A percentile compares a stretch with the other conserved stretches of the same genome.
Evolutionary conservation across 129 eudicot species (phyloP).

Genomic region (Arctium lappa): DNA sequence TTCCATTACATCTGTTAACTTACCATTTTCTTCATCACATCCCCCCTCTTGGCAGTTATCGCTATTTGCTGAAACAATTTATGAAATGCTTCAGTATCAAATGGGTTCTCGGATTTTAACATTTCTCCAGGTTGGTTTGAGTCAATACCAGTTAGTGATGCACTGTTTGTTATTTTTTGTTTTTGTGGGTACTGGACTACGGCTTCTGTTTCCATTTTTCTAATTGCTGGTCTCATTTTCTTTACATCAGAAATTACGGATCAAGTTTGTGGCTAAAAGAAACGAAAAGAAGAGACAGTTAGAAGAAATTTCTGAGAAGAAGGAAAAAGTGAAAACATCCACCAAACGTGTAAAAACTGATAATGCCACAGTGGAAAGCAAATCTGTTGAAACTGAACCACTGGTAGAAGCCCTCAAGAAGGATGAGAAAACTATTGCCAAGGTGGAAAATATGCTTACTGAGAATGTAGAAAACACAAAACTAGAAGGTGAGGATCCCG

Average conservation of each 20-base stretch:
- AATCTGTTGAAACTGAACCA: conserved; percentile 35
- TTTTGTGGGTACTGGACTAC: background rate
- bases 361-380: conserved; percentile 27
- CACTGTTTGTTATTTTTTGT: background rate
- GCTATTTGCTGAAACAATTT: conserved; percentile 77
- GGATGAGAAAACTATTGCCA: conserved; percentile 26
- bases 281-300: conserved; percentile 71
- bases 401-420: conserved; percentile 33
- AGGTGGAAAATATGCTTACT: conserved; percentile 32
- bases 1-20: conserved; percentile 1
- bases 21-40: background rate
- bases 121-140: conserved; percentile 71
- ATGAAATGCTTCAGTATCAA: conserved; percentile 93
- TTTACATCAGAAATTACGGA: conserved; percentile 55
- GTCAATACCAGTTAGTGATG: background rate
- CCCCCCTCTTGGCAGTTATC: conserved; percentile 59
- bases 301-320: conserved; percentile 54
- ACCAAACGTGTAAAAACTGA: conserved; percentile 62
- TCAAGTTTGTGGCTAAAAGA: conserved; percentile 59
- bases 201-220: background rate
- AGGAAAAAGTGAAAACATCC: conserved; percentile 41
- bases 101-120: conserved; percentile 81
- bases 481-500: conserved; percentile 40
- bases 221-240: background rate
- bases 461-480: conserved; percentile 34